Evolutionary conservation across 768 basidiomycete species (phyloP).

Genomic region (Rhodocollybia butyracea): DNA sequence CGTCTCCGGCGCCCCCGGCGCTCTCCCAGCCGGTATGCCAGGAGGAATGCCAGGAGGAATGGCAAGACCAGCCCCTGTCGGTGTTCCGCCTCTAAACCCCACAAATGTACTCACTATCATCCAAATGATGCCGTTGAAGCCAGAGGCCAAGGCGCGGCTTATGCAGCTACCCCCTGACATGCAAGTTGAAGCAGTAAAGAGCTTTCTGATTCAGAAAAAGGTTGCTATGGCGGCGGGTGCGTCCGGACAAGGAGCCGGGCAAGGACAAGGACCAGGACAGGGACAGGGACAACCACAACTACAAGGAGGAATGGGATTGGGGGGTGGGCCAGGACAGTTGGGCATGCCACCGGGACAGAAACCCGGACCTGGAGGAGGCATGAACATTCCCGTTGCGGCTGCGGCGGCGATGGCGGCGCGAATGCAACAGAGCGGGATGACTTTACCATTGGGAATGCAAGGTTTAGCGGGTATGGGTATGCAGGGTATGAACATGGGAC

Average conservation of each 20-base stretch:
- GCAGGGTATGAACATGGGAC: background rate
- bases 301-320: too few species aligned
- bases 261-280: background rate
- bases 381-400: conserved; percentile 2
- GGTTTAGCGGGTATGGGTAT: background rate
- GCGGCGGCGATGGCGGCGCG: conserved; percentile 4
- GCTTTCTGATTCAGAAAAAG: too few species aligned
- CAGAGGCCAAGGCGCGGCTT: too few species aligned
- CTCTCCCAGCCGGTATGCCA: background rate
- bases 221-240: background rate
- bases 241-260: background rate
- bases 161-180: too few species aligned
- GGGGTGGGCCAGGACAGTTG: background rate
- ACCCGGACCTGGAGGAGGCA: background rate
- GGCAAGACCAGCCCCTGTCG: background rate
- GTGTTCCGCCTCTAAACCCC: too few species aligned
- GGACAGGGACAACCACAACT: background rate
- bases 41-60: background rate
- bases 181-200: too few species aligned
- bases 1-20: too few species aligned
- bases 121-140: too few species aligned
- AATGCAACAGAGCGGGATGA: conserved; percentile 1
- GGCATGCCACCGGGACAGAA: background rate
- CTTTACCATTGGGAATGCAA: background rate
- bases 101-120: too few species aligned